Evolutionary conservation across 495 filamentous ascomycete species (phyloP), one percentile per base, ranked within the genome.

Genomic region (Aspergillus funiculosus): DNA sequence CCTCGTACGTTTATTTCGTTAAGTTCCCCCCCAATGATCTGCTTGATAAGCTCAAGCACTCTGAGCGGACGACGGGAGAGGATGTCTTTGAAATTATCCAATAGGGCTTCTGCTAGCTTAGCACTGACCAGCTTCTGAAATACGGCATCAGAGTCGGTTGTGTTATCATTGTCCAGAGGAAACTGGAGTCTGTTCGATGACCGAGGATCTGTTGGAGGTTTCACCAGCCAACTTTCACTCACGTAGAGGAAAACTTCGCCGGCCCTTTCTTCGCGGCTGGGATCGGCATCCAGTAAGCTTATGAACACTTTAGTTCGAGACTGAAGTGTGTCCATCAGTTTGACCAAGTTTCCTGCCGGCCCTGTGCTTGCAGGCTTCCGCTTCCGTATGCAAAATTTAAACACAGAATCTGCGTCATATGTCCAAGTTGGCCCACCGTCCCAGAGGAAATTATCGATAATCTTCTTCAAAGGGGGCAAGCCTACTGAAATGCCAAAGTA

Each of bases 21-120:
- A 14, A 65, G 48, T 52, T 65, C 68, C 30, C 59, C 64, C 43
- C 71, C 60, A 36, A 87, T 59, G 9, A 88, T 62, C 48, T 83
- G 66, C 47, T 72, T 66, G 55, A 78, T 74, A 17, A 87, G 76
- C 30, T 77, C 71, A 9, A 87, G 64, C n/a, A 85, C 71, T 43
- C 77, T 76, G 7, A 71, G 61, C 2, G 84, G 79, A 27, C 80
- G 75, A 24, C 69, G 72, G 24, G 81, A 77, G n/a, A 89, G 73
- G 43, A 79, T 82, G 15, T 83, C 78, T 22, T 83, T 77, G 53
- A 85, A 75, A 25, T 69, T 76, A 25, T 77, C 76, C 52, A 87
- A 79, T 59, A 90, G 73, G 38, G 76, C 76, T 53, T 86, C 77
- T 3, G 85, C 73, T 2, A 86, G 53, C 49, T 83, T 85, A 4